These are phyloP conservation scores for Pichia sp. DNA, from an alignment of 1,139 yeast genomes.

Conservation along the genomic window DNA sequence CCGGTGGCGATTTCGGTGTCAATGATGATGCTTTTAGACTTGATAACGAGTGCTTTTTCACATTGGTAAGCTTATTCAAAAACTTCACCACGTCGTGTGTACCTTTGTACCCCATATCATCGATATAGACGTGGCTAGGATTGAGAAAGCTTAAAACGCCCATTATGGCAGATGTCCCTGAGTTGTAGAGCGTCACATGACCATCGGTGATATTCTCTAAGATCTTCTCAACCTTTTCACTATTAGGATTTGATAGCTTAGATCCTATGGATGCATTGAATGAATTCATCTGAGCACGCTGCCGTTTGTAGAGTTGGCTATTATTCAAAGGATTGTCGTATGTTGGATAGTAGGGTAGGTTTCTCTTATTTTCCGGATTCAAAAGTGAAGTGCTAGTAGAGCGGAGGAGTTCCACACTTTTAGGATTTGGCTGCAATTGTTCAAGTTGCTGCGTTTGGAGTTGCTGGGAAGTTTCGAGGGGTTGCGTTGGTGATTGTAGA, in stretches of 20 bases:
- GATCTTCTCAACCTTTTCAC: conserved; percentile 62
- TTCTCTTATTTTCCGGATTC: conserved; percentile 6
- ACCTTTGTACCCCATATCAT: conserved; percentile 75
- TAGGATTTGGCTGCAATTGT: too few species aligned
- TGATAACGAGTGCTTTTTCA: conserved; percentile 43
- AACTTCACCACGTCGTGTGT: conserved; percentile 65
- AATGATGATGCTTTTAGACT: conserved; percentile 26
- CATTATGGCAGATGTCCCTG: conserved; percentile 78
- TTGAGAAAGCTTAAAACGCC: conserved; percentile 65
- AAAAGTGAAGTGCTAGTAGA: too few species aligned
- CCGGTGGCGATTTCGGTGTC: conserved; percentile 13
- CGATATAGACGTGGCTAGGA: conserved; percentile 68
- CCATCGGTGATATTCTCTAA: conserved; percentile 53
- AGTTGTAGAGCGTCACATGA: conserved; percentile 60
- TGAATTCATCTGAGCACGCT: conserved; percentile 2
- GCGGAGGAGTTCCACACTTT: too few species aligned
- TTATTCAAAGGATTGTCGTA: conserved; percentile 22
- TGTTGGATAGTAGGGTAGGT: conserved; percentile 22
- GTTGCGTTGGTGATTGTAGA: too few species aligned
- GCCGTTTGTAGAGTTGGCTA: conserved; percentile 10
- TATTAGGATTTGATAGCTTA: conserved; percentile 63
- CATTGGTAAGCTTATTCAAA: conserved; percentile 53
- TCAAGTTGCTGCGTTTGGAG: too few species aligned
- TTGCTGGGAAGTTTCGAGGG: too few species aligned
- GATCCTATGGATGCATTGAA: conserved; percentile 48